Percentiles rank a stretch among this genome's conserved stretches.
Conservation (phyloP, 345 rosid species). For the Geranium rotundifolium region DNA sequence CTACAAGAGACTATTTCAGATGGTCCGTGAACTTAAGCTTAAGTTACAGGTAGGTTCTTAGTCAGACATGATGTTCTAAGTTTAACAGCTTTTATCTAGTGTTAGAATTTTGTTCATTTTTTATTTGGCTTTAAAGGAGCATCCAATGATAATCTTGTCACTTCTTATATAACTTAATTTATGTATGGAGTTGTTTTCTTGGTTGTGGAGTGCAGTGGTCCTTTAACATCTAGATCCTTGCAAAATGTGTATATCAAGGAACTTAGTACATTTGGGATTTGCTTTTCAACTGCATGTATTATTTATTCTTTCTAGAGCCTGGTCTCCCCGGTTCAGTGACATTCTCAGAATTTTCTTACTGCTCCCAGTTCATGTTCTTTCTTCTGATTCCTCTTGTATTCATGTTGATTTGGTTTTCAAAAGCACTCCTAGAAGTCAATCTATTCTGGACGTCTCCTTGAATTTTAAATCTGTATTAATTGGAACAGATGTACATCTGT, state of each 20-base stretch:
- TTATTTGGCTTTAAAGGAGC: background rate
- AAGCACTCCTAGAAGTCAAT: background rate
- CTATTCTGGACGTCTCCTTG: too few species aligned
- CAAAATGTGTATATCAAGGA: background rate
- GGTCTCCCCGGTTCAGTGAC: background rate
- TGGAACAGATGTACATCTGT: background rate
- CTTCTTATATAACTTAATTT: background rate
- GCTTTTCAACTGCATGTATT: background rate
- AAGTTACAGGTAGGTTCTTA: slow-evolving; percentile 54
- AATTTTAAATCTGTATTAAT: too few species aligned
- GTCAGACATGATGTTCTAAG: background rate
- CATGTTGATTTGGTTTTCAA: background rate
- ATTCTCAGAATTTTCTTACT: background rate
- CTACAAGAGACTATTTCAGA: slow-evolving; percentile 69
- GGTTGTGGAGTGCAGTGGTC: too few species aligned
- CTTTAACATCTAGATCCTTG: too few species aligned
- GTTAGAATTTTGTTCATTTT: background rate
- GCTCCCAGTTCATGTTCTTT: background rate
- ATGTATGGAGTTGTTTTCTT: too few species aligned
- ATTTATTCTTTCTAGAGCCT: background rate
- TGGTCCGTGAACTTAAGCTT: slow-evolving; percentile 64
- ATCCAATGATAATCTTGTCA: background rate
- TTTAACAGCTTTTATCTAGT: background rate
- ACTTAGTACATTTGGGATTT: background rate
- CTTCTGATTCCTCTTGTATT: background rate